Conservation (phyloP, 2,329 filamentous ascomycete species). For the Botrytis galanthina region DNA sequence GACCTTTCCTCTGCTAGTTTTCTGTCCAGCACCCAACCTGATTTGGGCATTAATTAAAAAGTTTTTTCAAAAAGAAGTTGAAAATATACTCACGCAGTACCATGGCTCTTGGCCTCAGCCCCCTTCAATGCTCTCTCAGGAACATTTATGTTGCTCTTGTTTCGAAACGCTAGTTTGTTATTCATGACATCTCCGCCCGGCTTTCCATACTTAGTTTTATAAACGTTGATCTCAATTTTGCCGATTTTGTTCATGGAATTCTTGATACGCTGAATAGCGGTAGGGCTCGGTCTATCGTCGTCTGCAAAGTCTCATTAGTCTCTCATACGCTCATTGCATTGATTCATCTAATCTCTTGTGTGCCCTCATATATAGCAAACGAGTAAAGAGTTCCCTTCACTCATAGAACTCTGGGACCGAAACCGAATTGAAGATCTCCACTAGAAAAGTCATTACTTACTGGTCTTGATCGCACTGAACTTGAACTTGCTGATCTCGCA, state of each 20-base stretch:
- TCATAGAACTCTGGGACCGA: too few species aligned
- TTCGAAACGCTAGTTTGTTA: conserved; percentile 5
- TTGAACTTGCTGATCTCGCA: conserved; percentile 23
- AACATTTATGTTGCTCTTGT: background rate
- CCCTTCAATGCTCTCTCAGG: conserved; percentile 28
- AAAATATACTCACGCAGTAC: conserved; percentile 23
- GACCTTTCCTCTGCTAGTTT: conserved; percentile 1
- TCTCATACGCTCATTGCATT: background rate
- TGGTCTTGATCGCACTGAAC: conserved; percentile 4
- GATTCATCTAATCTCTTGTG: too few species aligned
- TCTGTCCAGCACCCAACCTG: background rate
- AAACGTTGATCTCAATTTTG: conserved; percentile 24
- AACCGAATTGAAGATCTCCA: too few species aligned
- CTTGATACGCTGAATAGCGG: background rate
- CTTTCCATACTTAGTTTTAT: conserved; percentile 21
- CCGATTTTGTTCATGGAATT: conserved; percentile 21
- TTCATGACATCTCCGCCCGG: conserved; percentile 5
- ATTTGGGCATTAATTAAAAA: background rate
- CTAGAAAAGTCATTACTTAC: background rate
- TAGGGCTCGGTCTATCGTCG: background rate
- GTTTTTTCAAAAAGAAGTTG: background rate
- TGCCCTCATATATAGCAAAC: too few species aligned
- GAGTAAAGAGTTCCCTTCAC: too few species aligned
- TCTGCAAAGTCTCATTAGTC: background rate
- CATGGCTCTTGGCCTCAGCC: conserved; percentile 15